Conservation (phyloP, 202 grass and related monocot genomes). For the Carex sylvatica region DNA sequence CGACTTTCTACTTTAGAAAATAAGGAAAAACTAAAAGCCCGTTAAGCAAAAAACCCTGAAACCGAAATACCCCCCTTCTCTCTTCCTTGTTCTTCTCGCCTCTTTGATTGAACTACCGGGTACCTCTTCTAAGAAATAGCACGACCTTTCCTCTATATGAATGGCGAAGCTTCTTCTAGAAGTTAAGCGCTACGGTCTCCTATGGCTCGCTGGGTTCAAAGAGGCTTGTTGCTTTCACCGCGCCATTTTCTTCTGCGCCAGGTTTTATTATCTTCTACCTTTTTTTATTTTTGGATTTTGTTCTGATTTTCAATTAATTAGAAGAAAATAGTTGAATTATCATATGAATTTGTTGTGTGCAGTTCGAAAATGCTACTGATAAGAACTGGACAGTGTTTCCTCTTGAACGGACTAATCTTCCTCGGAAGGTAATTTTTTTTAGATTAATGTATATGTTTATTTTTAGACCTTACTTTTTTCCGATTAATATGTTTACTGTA, state of each 20-base stretch:
- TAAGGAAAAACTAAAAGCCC: neutral
- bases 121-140: neutral
- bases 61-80: neutral
- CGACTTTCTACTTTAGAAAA: neutral
- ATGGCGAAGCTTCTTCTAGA: slow-evolving; percentile 65
- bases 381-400: slow-evolving; percentile 86
- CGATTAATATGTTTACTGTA: slow-evolving; percentile 34
- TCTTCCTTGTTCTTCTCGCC: neutral
- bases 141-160: slow-evolving; percentile 7
- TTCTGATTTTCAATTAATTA: neutral
- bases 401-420: slow-evolving; percentile 90
- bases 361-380: slow-evolving; percentile 64
- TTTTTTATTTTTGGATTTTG: neutral
- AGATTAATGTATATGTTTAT: slow-evolving; percentile 21
- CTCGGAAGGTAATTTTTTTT: slow-evolving; percentile 62
- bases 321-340: neutral
- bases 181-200: slow-evolving; percentile 48
- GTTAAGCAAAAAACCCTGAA: neutral
- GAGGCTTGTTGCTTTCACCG: slow-evolving; percentile 75
- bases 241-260: slow-evolving; percentile 60
- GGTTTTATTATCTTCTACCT: slow-evolving; percentile 31
- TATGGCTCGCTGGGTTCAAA: slow-evolving; percentile 84
- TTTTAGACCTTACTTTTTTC: slow-evolving; percentile 19
- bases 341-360: neutral
- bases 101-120: neutral